phyloP scores from a whole-genome alignment of 352 stramenopile species.

The Phytophthora uliginosa region DNA sequence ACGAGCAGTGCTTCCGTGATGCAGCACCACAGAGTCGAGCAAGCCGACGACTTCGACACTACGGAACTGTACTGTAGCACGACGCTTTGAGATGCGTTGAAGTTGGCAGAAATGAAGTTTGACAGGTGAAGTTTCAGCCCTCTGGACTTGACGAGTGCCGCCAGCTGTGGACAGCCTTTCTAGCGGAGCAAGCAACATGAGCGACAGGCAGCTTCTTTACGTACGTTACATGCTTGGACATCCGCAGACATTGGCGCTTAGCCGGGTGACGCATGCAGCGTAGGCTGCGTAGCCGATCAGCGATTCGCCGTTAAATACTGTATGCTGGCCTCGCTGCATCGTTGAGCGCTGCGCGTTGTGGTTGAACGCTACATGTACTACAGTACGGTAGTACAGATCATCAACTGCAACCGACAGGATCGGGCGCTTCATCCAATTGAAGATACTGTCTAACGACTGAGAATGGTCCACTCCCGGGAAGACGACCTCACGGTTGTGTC shows the following conservation, averaged over 20 bases:
- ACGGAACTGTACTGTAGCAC: not conserved
- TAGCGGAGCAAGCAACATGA: slow-evolving; percentile 3
- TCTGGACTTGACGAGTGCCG: slow-evolving; percentile 1
- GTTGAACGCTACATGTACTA: not conserved
- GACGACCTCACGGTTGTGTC: too few species aligned
- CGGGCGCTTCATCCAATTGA: not conserved
- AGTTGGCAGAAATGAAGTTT: slow-evolving; percentile 5
- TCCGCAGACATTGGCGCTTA: slow-evolving; percentile 7
- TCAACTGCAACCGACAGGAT: not conserved
- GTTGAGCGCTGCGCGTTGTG: not conserved
- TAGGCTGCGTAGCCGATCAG: not conserved
- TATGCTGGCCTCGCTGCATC: not conserved
- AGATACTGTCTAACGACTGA: too few species aligned
- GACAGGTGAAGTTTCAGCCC: slow-evolving; percentile 1
- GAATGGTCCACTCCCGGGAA: too few species aligned
- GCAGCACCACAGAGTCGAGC: not conserved
- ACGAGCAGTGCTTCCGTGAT: not conserved
- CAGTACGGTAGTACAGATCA: not conserved
- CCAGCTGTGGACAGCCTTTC: not conserved
- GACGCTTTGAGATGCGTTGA: not conserved
- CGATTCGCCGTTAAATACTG: not conserved
- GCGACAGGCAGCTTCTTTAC: slow-evolving; percentile 12
- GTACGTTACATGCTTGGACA: slow-evolving; percentile 20
- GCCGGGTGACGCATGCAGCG: slow-evolving; percentile 15
- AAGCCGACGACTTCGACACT: not conserved